phyloP scores from a whole-genome alignment of 441 rosid genomes.

The Pelargonium myrrhifolium region DNA sequence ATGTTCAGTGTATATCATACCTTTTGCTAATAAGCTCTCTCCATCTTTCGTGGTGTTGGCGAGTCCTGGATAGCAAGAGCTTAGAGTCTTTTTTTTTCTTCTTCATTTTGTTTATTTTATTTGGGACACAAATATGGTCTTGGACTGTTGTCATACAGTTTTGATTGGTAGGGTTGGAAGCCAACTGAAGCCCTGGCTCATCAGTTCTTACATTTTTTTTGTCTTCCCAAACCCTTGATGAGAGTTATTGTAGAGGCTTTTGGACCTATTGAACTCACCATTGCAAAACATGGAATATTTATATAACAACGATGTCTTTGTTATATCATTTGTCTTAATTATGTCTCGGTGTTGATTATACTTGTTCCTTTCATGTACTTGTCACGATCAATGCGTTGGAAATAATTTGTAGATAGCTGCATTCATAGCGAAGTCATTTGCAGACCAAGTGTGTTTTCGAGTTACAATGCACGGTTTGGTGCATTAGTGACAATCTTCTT shows the following conservation, averaged over 20 bases:
- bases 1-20: constrained; percentile 19
- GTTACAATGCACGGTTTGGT: no score
- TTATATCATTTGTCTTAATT: background rate
- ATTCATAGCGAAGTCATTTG: no score
- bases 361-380: no score
- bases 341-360: no score
- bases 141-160: constrained; percentile 18
- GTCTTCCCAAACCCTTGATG: background rate
- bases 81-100: constrained; percentile 16
- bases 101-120: background rate
- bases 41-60: constrained; percentile 11
- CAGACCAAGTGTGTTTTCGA: no score
- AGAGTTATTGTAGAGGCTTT: constrained; percentile 20
- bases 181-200: constrained; percentile 40
- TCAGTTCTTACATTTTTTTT: constrained; percentile 20
- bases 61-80: constrained; percentile 26
- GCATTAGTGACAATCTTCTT: no score
- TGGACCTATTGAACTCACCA: constrained; percentile 16
- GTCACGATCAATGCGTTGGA: no score
- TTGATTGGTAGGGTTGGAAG: constrained; percentile 38
- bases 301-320: background rate
- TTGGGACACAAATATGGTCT: constrained; percentile 15
- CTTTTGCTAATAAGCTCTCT: constrained; percentile 16
- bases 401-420: no score
- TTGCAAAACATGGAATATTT: background rate